Evolutionary conservation across 2,329 filamentous ascomycete species (phyloP), one percentile per base, ranked within the genome.

Genomic region (Metarhizium humberi): DNA sequence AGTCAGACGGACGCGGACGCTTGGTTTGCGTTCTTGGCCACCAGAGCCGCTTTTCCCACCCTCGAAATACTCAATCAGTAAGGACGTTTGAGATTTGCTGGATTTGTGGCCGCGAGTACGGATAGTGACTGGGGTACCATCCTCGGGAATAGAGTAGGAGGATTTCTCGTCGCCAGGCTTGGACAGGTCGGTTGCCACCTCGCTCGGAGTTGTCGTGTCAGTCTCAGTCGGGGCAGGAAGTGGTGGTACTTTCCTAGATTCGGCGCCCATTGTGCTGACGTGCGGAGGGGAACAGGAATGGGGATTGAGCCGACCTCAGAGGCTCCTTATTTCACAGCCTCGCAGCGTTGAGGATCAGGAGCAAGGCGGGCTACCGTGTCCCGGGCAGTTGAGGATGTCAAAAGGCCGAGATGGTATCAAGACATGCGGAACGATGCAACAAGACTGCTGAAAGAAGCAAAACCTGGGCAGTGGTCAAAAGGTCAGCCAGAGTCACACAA

Each of bases 31-130:
- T 63, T 84, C 80, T 63, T 77, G 77, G 63, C 77, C 78, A 55
- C 80, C 74, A 46, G 73, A 68, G 60, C 77, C 75, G 56, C 78
- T 72, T 55, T 89, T 92, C 59, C 86, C 84, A 62, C 85, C 88
- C 73, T 96, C 92, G 66, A 95, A 96, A 72, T 95, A 96, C 73
- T 96, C 92, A 65, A 96, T 96, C 64, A 96, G 78, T 61, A 96
- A 78, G 55, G 90, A 95, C 42, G 92, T 95, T 74, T 95, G 91
- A 49, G 90, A 95, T 63, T 82, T 73, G 66, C 75, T 80, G 59
- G 76, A 66, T 60, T 73, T 75, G 67, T 82, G 79, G 64, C 81
- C 78, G 57, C 81, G 82, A 48, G 92, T 96, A 67, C 87, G 85
- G 69, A 99, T 95, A 58, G 90, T 97, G 66, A 99, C 86, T 46